These are phyloP conservation scores for Candida quercuum DNA, from an alignment of 805 yeast genomes.

Conservation along the genomic window DNA sequence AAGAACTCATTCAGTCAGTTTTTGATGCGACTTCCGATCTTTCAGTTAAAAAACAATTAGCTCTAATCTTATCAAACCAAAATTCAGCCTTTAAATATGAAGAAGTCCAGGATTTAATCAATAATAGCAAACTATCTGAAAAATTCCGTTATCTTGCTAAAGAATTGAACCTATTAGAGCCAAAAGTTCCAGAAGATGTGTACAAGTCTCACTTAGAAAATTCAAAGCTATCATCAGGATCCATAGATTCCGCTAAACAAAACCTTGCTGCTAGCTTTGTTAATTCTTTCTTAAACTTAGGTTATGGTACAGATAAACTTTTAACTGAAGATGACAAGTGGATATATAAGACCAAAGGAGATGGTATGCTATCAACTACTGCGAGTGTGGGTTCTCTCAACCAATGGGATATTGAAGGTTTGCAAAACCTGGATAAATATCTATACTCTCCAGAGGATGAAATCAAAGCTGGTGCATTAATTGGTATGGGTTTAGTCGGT, in stretches of 20 bases:
- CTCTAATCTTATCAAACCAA: conserved; percentile 82
- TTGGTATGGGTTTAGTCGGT: conserved; percentile 91
- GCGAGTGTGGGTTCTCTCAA: conserved; percentile 87
- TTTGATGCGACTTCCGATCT: conserved; percentile 76
- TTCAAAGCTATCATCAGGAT: conserved; percentile 35
- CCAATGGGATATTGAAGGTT: conserved; percentile 92
- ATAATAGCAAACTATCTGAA: conserved; percentile 73
- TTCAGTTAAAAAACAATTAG: conserved; percentile 81
- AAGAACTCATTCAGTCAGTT: conserved; percentile 67
- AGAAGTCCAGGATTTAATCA: conserved; percentile 77
- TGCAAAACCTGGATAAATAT: conserved; percentile 85
- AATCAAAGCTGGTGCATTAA: conserved; percentile 91
- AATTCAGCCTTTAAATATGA: conserved; percentile 73
- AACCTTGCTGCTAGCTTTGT: conserved; percentile 94
- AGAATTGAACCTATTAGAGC: conserved; percentile 83
- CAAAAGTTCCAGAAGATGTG: conserved; percentile 92
- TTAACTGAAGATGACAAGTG: conserved; percentile 76
- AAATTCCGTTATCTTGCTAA: conserved; percentile 75
- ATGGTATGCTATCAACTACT: conserved; percentile 87
- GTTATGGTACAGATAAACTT: conserved; percentile 82
- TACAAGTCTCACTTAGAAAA: conserved; percentile 88
- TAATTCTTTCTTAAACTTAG: conserved; percentile 85
- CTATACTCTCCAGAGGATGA: conserved; percentile 81
- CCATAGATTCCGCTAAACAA: conserved; percentile 88
- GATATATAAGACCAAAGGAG: conserved; percentile 89